phyloP scores from a whole-genome alignment of 2,329 filamentous ascomycete genomes.

The Ascochyta koolunga region DNA sequence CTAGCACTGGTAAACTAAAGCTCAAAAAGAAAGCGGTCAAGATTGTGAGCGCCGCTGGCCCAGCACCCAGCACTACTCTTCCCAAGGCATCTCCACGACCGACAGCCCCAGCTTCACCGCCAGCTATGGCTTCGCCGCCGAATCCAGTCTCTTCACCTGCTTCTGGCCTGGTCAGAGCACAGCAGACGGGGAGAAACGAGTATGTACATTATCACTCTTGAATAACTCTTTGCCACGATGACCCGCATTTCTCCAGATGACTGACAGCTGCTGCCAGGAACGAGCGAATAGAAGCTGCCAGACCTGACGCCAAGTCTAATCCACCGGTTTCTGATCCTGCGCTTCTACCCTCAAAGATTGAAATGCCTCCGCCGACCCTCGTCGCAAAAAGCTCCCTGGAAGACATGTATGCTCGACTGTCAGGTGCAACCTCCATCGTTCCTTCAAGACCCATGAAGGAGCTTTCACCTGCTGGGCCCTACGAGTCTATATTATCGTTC shows the following conservation, averaged over 20 bases:
- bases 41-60: slow-evolving; percentile 27
- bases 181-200: slow-evolving; percentile 18
- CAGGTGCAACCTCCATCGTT: not conserved
- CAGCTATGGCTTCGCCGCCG: not conserved
- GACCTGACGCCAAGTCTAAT: not conserved
- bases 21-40: slow-evolving; percentile 41
- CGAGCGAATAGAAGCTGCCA: not conserved
- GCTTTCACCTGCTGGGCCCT: not conserved
- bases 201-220: slow-evolving; percentile 4
- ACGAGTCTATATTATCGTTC: slow-evolving; percentile 13
- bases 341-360: slow-evolving; percentile 3
- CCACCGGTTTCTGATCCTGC: not conserved
- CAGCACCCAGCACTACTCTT: not conserved
- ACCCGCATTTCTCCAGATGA: not conserved
- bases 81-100: not conserved
- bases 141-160: not conserved
- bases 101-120: not conserved
- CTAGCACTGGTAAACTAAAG: slow-evolving; percentile 21
- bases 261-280: slow-evolving; percentile 13
- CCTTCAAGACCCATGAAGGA: not conserved
- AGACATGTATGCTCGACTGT: slow-evolving; percentile 28
- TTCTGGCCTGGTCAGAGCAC: slow-evolving; percentile 11
- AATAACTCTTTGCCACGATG: too few relatives aligned
- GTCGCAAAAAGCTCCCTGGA: slow-evolving; percentile 19
- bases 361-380: not conserved